Conservation (phyloP, 2,329 filamentous ascomycete genomes). For the Blumeria hordei region DNA sequence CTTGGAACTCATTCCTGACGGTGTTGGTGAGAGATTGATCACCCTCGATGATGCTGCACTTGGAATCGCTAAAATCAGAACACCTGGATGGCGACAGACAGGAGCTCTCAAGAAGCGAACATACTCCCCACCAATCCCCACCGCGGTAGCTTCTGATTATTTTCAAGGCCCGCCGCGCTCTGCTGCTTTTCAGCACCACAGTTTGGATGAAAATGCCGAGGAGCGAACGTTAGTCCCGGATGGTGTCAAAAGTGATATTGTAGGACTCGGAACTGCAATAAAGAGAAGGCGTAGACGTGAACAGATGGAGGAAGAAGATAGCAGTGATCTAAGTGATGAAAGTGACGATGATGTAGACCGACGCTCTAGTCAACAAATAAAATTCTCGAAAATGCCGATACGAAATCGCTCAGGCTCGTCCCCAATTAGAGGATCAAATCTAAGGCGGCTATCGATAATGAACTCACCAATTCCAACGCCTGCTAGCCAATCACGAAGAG, state of each 20-base stretch:
- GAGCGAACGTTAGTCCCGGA: slow-evolving; percentile 37
- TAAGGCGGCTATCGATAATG: slow-evolving; percentile 36
- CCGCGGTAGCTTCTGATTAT: slow-evolving; percentile 60
- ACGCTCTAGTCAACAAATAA: slow-evolving; percentile 65
- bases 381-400: slow-evolving; percentile 88
- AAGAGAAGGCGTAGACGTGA: slow-evolving; percentile 43
- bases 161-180: slow-evolving; percentile 47
- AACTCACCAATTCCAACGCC: slow-evolving; percentile 42
- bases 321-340: slow-evolving; percentile 63
- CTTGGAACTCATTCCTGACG: slow-evolving; percentile 56
- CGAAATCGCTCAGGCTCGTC: slow-evolving; percentile 71
- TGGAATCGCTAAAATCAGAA: slow-evolving; percentile 60
- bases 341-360: slow-evolving; percentile 57
- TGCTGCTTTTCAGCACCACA: slow-evolving; percentile 26
- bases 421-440: slow-evolving; percentile 45
- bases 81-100: slow-evolving; percentile 56
- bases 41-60: slow-evolving; percentile 58
- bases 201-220: slow-evolving; percentile 41
- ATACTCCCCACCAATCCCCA: slow-evolving; percentile 68
- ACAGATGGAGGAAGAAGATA: slow-evolving; percentile 56
- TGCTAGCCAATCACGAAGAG: slow-evolving; percentile 26
- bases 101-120: slow-evolving; percentile 57
- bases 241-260: slow-evolving; percentile 37
- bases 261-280: slow-evolving; percentile 41
- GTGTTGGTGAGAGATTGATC: slow-evolving; percentile 64